Evolutionary conservation across 2,329 filamentous ascomycete genomes (phyloP).

Genomic region (Biscogniauxia mediterranea): DNA sequence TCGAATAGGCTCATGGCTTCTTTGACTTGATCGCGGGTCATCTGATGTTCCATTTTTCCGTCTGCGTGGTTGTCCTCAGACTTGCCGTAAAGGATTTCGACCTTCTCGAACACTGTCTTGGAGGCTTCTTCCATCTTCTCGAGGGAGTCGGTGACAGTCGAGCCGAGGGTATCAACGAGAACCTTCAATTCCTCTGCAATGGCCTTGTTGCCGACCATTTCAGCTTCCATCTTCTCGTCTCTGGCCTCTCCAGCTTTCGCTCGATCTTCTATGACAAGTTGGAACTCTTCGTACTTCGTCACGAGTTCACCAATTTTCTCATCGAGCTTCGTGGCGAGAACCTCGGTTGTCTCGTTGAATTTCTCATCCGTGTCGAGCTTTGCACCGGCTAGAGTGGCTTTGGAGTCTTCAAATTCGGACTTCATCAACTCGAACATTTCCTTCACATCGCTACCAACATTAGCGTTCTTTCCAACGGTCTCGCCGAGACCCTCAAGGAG

Average conservation of each 20-base stretch:
- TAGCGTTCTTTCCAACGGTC: conserved; percentile 56
- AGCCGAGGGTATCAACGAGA: conserved; percentile 80
- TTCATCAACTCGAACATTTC: conserved; percentile 75
- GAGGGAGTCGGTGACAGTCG: conserved; percentile 75
- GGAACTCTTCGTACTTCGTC: conserved; percentile 84
- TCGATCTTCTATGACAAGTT: conserved; percentile 70
- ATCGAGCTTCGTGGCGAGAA: conserved; percentile 55
- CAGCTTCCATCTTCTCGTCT: conserved; percentile 68
- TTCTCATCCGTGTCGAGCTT: conserved; percentile 85
- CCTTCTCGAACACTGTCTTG: conserved; percentile 78
- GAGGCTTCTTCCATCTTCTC: conserved; percentile 87
- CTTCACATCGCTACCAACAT: conserved; percentile 61
- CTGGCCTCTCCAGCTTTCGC: conserved; percentile 71
- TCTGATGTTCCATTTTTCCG: conserved; percentile 74
- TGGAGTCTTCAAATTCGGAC: conserved; percentile 82
- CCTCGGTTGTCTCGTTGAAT: conserved; percentile 57
- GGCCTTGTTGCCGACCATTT: conserved; percentile 71
- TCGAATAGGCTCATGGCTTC: conserved; percentile 72
- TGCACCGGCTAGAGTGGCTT: conserved; percentile 72
- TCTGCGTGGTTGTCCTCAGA: conserved; percentile 74
- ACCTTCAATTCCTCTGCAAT: conserved; percentile 85
- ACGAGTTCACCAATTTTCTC: conserved; percentile 74
- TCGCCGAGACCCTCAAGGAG: conserved; percentile 66
- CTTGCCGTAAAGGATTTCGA: conserved; percentile 75
- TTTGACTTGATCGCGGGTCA: conserved; percentile 77